Conservation (phyloP, 805 yeast genomes). For the Zygoascus bituminiphila region DNA sequence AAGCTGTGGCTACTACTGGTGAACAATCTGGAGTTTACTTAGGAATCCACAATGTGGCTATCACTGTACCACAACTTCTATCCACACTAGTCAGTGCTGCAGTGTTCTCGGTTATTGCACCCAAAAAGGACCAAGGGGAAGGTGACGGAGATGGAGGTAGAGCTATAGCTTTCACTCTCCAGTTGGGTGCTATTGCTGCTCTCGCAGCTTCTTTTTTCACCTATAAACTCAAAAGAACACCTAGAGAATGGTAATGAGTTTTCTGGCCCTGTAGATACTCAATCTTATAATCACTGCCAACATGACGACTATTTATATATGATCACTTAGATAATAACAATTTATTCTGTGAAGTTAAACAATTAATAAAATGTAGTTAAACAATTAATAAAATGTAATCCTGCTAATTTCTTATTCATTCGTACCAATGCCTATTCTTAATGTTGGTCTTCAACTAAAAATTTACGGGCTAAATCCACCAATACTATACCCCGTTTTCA, state of each 20-base stretch:
- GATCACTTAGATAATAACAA: neutral
- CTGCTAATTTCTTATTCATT: too few relatives aligned
- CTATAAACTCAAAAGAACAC: slow-evolving; percentile 1
- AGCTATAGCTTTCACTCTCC: slow-evolving; percentile 31
- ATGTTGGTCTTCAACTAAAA: too few relatives aligned
- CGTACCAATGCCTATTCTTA: too few relatives aligned
- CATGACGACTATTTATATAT: neutral
- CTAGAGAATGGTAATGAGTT: neutral
- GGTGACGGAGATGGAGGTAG: slow-evolving; percentile 27
- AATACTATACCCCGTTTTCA: too few relatives aligned
- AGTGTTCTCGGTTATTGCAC: slow-evolving; percentile 25
- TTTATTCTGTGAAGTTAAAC: neutral
- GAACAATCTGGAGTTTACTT: slow-evolving; percentile 31
- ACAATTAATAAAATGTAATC: too few relatives aligned
- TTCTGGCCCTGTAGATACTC: too few relatives aligned
- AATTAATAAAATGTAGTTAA: too few relatives aligned
- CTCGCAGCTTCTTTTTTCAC: slow-evolving; percentile 27
- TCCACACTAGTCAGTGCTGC: slow-evolving; percentile 33
- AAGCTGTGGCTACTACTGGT: slow-evolving; percentile 10
- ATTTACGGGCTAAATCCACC: too few relatives aligned
- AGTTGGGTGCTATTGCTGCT: slow-evolving; percentile 31
- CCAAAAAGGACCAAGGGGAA: slow-evolving; percentile 2
- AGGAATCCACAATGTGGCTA: slow-evolving; percentile 34
- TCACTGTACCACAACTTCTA: slow-evolving; percentile 33
- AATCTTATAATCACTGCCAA: too few relatives aligned